Conservation (phyloP, 129 eudicot species). For the Helianthus tuberosus region DNA sequence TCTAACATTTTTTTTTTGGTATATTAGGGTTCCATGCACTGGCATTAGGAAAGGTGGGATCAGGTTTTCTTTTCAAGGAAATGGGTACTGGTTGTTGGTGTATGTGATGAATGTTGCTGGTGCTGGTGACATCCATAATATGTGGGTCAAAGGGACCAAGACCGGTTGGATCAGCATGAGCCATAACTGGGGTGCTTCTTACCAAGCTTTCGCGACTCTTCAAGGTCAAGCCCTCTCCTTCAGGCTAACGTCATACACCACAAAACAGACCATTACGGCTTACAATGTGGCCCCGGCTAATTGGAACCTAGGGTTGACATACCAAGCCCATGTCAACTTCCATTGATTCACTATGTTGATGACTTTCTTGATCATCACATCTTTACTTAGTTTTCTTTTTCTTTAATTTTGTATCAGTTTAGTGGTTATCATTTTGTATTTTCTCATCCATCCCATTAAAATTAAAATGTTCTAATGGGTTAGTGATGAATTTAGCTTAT, state of each 20-base stretch:
- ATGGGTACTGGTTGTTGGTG: conserved; percentile 76
- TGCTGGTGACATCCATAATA: conserved; percentile 63
- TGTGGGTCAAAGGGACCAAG: conserved; percentile 88
- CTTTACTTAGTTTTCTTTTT: too few species aligned
- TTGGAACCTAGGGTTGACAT: conserved; percentile 73
- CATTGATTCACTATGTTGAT: conserved; percentile 23
- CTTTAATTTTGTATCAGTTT: too few species aligned
- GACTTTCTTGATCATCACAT: too few species aligned
- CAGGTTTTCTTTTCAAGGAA: conserved; percentile 62
- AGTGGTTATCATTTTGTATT: too few species aligned
- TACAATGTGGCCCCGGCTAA: conserved; percentile 75
- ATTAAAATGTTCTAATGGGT: too few species aligned
- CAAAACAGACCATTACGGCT: conserved; percentile 60
- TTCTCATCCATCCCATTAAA: too few species aligned
- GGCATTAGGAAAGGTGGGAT: conserved; percentile 52
- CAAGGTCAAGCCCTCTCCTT: conserved; percentile 75
- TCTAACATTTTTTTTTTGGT: too few species aligned
- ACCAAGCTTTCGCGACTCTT: conserved; percentile 74
- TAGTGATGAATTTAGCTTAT: too few species aligned
- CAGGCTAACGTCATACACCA: conserved; percentile 59
- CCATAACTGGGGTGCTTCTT: conserved; percentile 95
- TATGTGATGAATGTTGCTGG: conserved; percentile 87
- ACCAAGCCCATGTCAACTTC: conserved; percentile 58
- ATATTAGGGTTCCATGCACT: conserved; percentile 64
- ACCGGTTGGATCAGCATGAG: conserved; percentile 88